A percentile compares a stretch with the other conserved stretches of the same genome.
phyloP scores from a whole-genome alignment of 2,329 filamentous ascomycete genomes.

The Penicillium carneum region DNA sequence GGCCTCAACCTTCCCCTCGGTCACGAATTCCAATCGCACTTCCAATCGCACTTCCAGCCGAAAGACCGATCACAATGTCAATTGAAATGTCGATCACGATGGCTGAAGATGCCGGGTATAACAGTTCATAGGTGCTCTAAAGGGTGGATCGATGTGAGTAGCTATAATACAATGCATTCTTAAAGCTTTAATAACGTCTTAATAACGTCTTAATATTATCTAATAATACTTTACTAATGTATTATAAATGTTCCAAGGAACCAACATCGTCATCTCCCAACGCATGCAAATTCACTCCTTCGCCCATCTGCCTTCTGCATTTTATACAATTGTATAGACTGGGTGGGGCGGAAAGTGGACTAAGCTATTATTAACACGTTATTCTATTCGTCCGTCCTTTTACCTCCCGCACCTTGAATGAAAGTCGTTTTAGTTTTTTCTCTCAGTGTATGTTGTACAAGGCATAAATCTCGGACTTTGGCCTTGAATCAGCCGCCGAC shows the following conservation, averaged over 20 bases:
- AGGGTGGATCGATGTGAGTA: no score
- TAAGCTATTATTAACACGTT: neutral
- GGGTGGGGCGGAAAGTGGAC: neutral
- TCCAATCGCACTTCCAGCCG: neutral
- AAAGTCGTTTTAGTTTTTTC: neutral
- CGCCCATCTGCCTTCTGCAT: neutral
- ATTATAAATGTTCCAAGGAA: no score
- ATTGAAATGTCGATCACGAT: no score
- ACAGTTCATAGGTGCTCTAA: no score
- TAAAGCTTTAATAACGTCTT: no score
- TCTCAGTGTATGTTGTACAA: neutral
- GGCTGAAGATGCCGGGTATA: neutral
- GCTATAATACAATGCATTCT: no score
- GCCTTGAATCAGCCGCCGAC: no score
- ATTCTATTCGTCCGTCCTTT: neutral
- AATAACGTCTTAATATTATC: no score
- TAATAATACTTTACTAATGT: no score
- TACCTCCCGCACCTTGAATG: neutral
- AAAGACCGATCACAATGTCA: neutral
- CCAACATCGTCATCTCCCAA: no score
- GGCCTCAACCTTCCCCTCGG: neutral
- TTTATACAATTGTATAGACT: neutral
- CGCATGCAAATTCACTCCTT: no score
- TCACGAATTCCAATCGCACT: neutral
- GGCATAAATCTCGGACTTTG: no score